phyloP scores from a whole-genome alignment of 306 rosid species.

The Begonia fuchsioides region DNA sequence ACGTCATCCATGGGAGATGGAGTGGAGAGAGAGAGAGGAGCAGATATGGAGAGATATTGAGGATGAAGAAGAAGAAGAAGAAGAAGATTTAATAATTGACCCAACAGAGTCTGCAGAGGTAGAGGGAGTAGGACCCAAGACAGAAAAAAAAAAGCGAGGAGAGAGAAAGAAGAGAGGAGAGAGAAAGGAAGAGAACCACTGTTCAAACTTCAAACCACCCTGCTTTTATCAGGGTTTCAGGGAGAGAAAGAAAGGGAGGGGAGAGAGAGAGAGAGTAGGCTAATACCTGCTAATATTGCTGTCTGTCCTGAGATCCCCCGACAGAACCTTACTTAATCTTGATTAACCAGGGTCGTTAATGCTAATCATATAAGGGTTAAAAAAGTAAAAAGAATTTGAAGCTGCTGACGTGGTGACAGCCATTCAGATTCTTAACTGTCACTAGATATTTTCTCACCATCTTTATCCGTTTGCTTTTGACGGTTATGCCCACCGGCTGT shows the following conservation, averaged over 20 bases:
- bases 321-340: too few species aligned
- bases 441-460: constrained; percentile 2
- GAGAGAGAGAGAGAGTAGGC: too few species aligned
- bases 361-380: too few species aligned
- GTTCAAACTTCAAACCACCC: constrained; percentile 1
- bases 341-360: too few species aligned
- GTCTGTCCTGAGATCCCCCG: too few species aligned
- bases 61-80: too few species aligned
- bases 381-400: too few species aligned
- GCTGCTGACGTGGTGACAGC: too few species aligned
- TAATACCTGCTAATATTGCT: too few species aligned
- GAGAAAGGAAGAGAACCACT: neutral
- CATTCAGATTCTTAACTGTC: too few species aligned
- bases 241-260: too few species aligned
- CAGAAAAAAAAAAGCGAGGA: neutral
- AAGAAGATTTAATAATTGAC: constrained; percentile 8
- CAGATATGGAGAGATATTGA: neutral
- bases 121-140: constrained; percentile 3
- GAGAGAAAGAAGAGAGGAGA: constrained; percentile 1
- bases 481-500: neutral
- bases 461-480: neutral
- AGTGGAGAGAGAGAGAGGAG: neutral
- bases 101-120: neutral
- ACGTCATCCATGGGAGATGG: constrained; percentile 4
- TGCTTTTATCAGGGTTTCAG: constrained; percentile 4